Conservation (phyloP, 192 early-diverging fungal species). For the Backusella westeae region DNA sequence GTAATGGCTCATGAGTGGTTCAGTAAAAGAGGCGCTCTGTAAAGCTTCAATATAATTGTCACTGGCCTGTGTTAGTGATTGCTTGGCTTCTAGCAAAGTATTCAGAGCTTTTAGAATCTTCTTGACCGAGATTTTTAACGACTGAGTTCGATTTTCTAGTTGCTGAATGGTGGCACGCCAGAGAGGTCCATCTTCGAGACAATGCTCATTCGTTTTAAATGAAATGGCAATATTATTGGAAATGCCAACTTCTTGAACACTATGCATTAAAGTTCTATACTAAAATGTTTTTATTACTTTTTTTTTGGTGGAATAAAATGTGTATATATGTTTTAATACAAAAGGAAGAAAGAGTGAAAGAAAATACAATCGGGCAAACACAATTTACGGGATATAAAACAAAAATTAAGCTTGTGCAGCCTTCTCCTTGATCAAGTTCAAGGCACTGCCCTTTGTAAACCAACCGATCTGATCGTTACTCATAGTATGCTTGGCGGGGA, state of each 20-base stretch:
- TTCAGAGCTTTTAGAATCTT: conserved; percentile 49
- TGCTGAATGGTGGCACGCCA: conserved; percentile 57
- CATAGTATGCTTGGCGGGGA: conserved; percentile 83
- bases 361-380: neutral
- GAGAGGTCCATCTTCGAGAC: conserved; percentile 54
- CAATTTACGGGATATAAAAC: neutral
- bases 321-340: neutral
- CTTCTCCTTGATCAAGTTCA: conserved; percentile 73
- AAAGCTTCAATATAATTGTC: conserved; percentile 46
- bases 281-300: neutral
- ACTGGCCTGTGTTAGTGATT: conserved; percentile 41
- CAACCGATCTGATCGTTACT: conserved; percentile 89
- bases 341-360: conserved; percentile 1
- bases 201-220: conserved; percentile 2
- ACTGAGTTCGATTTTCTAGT: conserved; percentile 55
- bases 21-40: conserved; percentile 32
- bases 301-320: neutral
- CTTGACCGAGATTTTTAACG: conserved; percentile 52
- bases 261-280: neutral
- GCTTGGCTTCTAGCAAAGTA: conserved; percentile 42
- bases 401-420: conserved; percentile 13
- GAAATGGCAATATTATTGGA: neutral
- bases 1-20: conserved; percentile 31
- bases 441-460: conserved; percentile 88
- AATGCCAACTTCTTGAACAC: neutral